phyloP scores from a whole-genome alignment of 192 early-diverging fungal genomes.

The Ambispora gerdemannii region DNA sequence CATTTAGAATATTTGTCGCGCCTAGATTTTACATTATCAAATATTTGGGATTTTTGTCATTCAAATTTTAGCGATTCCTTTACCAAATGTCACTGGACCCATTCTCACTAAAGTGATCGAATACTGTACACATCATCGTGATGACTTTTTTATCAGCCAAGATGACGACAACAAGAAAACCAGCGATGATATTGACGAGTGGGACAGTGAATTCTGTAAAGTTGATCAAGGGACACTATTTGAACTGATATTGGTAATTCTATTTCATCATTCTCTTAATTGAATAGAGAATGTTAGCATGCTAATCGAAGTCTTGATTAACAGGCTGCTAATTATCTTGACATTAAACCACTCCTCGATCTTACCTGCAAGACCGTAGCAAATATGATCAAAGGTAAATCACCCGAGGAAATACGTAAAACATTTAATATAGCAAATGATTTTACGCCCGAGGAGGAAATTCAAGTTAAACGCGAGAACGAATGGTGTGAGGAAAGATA shows the following conservation, averaged over 20 bases:
- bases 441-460: slow-evolving; percentile 95
- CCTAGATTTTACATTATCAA: not conserved
- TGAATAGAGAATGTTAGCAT: not conserved
- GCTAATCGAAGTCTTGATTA: not conserved
- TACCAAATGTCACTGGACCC: slow-evolving; percentile 87
- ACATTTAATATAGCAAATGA: slow-evolving; percentile 97
- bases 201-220: slow-evolving; percentile 86
- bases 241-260: slow-evolving; percentile 74
- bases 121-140: slow-evolving; percentile 83
- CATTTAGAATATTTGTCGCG: not conserved
- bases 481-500: slow-evolving; percentile 66
- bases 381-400: slow-evolving; percentile 96
- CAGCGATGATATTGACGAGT: slow-evolving; percentile 80
- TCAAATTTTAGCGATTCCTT: slow-evolving; percentile 60
- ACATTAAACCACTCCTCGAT: slow-evolving; percentile 95
- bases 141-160: slow-evolving; percentile 46
- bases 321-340: slow-evolving; percentile 82
- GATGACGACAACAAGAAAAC: slow-evolving; percentile 59
- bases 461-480: slow-evolving; percentile 84
- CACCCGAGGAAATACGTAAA: slow-evolving; percentile 88
- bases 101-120: slow-evolving; percentile 86
- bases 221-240: slow-evolving; percentile 93
- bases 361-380: slow-evolving; percentile 98
- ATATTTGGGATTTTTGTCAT: not conserved
- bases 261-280: not conserved